A percentile compares a stretch with the other conserved stretches of the same genome.
Conservation (phyloP, 345 rosid genomes). For the Rhodomyrtus tomentosa region DNA sequence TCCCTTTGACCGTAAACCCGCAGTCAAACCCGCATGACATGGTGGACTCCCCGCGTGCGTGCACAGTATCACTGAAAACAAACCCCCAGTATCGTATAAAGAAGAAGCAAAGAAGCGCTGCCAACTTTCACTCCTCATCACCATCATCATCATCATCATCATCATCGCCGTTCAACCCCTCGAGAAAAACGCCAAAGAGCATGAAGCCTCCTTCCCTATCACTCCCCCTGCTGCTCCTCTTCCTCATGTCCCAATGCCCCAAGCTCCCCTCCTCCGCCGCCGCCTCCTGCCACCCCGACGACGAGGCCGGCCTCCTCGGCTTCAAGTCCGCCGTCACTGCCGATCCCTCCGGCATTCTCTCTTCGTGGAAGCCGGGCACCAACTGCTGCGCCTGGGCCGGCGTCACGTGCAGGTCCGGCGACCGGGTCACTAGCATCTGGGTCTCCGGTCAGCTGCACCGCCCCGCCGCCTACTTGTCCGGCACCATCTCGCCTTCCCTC, state of each 20-base stretch:
- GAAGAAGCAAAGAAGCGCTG: not conserved
- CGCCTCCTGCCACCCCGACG: conserved; percentile 54
- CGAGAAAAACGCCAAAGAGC: not conserved
- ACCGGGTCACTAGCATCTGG: conserved; percentile 34
- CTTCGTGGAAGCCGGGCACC: conserved; percentile 61
- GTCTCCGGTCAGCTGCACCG: conserved; percentile 21
- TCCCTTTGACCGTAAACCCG: not conserved
- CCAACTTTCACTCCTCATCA: not conserved
- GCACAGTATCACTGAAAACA: too few relatives aligned
- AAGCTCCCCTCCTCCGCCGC: conserved; percentile 17
- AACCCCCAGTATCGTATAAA: not conserved
- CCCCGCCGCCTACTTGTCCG: conserved; percentile 34
- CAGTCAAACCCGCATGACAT: not conserved
- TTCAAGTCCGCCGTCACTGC: conserved; percentile 62
- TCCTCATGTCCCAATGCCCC: conserved; percentile 4
- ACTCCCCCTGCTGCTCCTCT: conserved; percentile 2
- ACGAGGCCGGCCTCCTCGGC: conserved; percentile 52
- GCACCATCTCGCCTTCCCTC: conserved; percentile 51
- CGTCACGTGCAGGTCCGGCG: conserved; percentile 20
- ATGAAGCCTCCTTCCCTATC: not conserved
- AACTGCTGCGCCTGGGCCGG: conserved; percentile 60
- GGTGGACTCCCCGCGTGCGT: not conserved
- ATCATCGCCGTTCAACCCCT: not conserved
- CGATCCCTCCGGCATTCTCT: conserved; percentile 57
- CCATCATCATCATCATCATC: not conserved